Base-by-base conservation (phyloP, 2,329 filamentous ascomycete genomes). In the Setomelanomma holmii region DNA sequence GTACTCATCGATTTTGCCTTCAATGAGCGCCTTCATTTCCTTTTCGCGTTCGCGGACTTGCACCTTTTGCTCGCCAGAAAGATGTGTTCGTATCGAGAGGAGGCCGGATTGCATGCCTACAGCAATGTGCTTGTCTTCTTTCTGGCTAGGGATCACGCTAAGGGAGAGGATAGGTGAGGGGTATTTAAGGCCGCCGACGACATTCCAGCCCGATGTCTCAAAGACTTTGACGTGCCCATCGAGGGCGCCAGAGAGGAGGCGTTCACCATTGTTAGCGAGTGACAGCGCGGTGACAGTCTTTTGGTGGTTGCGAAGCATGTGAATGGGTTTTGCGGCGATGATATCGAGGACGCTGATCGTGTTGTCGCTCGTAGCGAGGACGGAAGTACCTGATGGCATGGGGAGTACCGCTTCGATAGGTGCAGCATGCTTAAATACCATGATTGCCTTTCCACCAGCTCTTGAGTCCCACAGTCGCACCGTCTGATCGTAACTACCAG, bases 211-310 rank as follows among this genome's bases (percentile, higher is more conserved):
- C 1, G 87, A 88, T 1, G 93, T 97, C 77, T 98, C 93, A 67
- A 96, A 98, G 34, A 99, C 86, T 78, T 99, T 99, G 78, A 98
- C 88, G 76, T 98, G 95, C 8, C 95, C 96, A 74, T 99, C 95
- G 40, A 99, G 82, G 17, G 89, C 92, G 75, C 92, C 95, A 60
- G 89, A 93, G 47, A 99, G 84, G 50, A 99, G 82, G 44, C 95
- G 86, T 44, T 86, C 86, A 40, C 90, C 90, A 62, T 89, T 86
- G 39, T 91, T 93, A 6, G 92, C 93, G 27, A 96, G 80, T 45
- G 89, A 88, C 48, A 99, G 82, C 6, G 89, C 88, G 0, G 95
- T 98, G 54, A 99, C 93, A 0, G 95, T 96, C 85, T 98, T 99
- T 72, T 99, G 95, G 76, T 99, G 95, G 73, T 96, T 98, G 64